Base-by-base conservation (phyloP, 2,329 filamentous ascomycete species). In the Alternaria gaisen region DNA sequence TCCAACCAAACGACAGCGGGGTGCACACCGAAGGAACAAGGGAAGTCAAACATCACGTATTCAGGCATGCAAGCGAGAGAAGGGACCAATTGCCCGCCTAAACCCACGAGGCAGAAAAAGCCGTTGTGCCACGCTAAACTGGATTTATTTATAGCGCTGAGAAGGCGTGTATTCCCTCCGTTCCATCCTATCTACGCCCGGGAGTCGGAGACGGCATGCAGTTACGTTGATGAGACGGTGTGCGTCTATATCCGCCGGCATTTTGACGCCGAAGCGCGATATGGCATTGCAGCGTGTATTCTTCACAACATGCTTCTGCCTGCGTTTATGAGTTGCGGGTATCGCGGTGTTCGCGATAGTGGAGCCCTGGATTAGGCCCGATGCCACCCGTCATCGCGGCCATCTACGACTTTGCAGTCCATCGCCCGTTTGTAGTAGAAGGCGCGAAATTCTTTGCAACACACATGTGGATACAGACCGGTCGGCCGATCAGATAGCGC, bases 51-150 rank as follows among this genome's bases (percentile, higher is more conserved):
- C 20, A 22, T 44, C 56, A 58, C 48, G 50, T 41, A 44, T 53
- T 26, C 41, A 58, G 56, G 50, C 42, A 44, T 44, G 48, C 32
- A 46, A 52, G 41, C 56, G 56, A 58, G 22, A 50, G 41, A 24
- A 43, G 36, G 52, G 48, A 32, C 41, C 26, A 52, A 20, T 52
- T 52, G 56, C 48, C 48, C 44, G 61, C 57, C 53, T 53, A 53
- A 59, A 57, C 51, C 61, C 65, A 65, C 54, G 44, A 67, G 58
- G 63, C 56, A 65, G 56, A 40, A 59, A 67, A 63, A 67, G 53
- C 66, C 66, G 66, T 68, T 68, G 53, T 53, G 59, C 42, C 41
- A 67, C 66, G 61, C 66, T 67, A 68, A 58, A 46, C 50, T 44
- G 20, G 18, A 46, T 46, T 52, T 61, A 61, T 54, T 41, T 47